Base-by-base conservation (phyloP, 805 yeast species). In the Myxozyma geophila region DNA sequence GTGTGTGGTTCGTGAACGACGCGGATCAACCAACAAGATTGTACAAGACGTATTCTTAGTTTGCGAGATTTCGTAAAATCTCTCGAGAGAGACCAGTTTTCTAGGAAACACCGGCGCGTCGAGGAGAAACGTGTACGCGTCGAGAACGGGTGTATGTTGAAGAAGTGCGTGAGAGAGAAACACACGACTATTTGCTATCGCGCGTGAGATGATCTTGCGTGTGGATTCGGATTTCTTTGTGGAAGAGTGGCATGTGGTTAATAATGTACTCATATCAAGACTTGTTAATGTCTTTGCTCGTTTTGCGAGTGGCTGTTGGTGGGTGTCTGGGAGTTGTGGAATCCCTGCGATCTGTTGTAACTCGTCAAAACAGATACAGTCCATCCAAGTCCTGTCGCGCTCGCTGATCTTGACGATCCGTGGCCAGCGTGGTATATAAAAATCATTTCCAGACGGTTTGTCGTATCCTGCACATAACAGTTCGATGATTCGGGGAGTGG, bases 351-450 rank as follows among this genome's bases (percentile, higher is more conserved):
- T 53, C 15, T 47, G n/a, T 55, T 58, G 61, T 41, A 62, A 50
- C 39, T 62, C 66, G 17, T 54, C 59, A 44, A 51, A 58, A 9
- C 41, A 43, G 7, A 36, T 47, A 9, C 50, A 23, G 10, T 56
- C 59, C 12, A 19, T 15, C 67, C 67, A 63, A 3, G 43, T 58
- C 13, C 64, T 40, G 41, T 60, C 67, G 2, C 39, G 36, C 33
- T 49, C 55, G n/a, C 41, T 57, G 5, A 60, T 43, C 43, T 63
- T 63, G 21, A 50, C 55, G n/a, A 63, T 64, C 12, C 67, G 37
- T 15, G 67, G 67, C 67, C 67, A 63, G 1, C 67, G 54, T 41
- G 39, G 46, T 15, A 63, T 53, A 28, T 59, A 63, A 19, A 43
- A 44, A 13, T 33, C 41, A n/a, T 43, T 49, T 15, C 60, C 59